Evolutionary conservation across 106 monocot species (phyloP).

Genomic region (Dendrobium officinale): DNA sequence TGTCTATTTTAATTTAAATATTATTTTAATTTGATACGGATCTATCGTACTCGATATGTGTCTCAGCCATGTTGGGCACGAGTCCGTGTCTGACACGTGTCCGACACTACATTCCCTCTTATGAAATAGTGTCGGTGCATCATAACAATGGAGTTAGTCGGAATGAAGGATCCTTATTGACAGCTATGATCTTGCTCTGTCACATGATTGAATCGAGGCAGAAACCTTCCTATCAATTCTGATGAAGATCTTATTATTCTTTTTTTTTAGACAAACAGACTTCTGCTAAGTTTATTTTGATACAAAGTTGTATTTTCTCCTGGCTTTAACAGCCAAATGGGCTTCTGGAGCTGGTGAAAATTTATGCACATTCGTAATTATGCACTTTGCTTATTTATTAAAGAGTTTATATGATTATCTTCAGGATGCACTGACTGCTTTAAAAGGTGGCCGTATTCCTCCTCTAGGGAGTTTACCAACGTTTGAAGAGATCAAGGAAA

Average conservation of each 20-base stretch:
- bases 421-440: constrained; percentile 87
- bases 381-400: background rate
- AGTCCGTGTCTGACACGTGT: too few relatives aligned
- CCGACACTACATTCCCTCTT: too few relatives aligned
- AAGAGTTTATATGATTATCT: constrained; percentile 6
- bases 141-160: too few relatives aligned
- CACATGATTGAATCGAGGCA: background rate
- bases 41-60: too few relatives aligned
- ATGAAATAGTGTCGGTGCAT: too few relatives aligned
- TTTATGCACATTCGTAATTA: background rate
- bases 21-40: too few relatives aligned
- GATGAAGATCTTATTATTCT: background rate
- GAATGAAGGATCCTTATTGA: too few relatives aligned
- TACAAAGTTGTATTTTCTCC: background rate
- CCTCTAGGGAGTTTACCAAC: constrained; percentile 78
- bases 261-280: background rate
- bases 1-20: too few relatives aligned
- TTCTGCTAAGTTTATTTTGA: background rate
- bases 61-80: too few relatives aligned
- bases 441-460: constrained; percentile 86
- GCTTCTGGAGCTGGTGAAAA: background rate
- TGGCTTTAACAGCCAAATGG: background rate
- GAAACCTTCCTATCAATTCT: background rate
- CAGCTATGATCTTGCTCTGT: background rate
- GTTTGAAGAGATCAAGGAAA: constrained; percentile 89